phyloP scores from a whole-genome alignment of 177 flowering plant species.

The Vitis hybrid region DNA sequence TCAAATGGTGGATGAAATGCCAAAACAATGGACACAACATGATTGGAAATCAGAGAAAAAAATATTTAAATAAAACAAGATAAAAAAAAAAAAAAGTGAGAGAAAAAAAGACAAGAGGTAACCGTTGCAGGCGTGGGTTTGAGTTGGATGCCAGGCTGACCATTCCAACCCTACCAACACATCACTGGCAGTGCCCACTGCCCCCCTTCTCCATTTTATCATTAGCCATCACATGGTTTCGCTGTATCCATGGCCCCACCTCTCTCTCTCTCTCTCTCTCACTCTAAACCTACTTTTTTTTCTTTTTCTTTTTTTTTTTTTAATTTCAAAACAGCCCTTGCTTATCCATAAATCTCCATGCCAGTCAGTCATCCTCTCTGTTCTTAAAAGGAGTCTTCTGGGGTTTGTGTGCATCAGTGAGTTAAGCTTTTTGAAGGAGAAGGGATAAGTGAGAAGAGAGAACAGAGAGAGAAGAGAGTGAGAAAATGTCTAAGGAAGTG shows the following conservation, averaged over 20 bases:
- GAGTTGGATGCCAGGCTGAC: constrained; percentile 26
- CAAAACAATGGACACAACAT: neutral
- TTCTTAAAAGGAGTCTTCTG: neutral
- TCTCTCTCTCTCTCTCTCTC: constrained; percentile 11
- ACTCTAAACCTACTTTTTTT: neutral
- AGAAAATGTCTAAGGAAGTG: constrained; percentile 57
- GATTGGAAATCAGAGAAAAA: neutral
- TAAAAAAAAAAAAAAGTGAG: neutral
- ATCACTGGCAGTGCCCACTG: constrained; percentile 6
- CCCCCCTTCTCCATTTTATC: neutral
- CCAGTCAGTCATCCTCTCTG: neutral
- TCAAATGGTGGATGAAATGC: neutral
- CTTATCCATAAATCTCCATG: constrained; percentile 22
- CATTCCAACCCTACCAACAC: constrained; percentile 8
- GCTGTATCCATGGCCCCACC: constrained; percentile 24
- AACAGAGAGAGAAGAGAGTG: no score
- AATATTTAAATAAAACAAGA: neutral
- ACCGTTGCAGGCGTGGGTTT: constrained; percentile 27
- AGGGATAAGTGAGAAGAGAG: constrained; percentile 8
- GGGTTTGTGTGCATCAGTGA: neutral
- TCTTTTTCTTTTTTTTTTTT: neutral
- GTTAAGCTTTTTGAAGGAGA: neutral
- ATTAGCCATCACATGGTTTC: constrained; percentile 50
- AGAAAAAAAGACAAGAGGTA: constrained; percentile 25
- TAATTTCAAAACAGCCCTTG: constrained; percentile 11